phyloP scores from a whole-genome alignment of 179 eudicot species.

The Actinidia arguta region DNA sequence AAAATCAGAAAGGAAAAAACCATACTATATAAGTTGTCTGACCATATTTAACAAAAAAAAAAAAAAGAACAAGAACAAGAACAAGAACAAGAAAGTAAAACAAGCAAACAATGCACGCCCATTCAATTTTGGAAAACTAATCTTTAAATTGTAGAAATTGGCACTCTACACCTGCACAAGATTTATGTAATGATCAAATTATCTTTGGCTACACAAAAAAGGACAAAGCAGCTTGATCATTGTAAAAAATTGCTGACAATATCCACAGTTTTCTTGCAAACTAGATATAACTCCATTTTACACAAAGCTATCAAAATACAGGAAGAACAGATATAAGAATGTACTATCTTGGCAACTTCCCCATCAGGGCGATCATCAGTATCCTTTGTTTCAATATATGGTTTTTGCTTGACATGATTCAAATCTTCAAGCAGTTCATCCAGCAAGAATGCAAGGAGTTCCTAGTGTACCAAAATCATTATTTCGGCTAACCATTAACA shows the following conservation, averaged over 20 bases:
- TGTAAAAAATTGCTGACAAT: background rate
- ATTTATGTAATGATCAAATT: background rate
- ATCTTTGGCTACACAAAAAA: background rate
- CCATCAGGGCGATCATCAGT: slow-evolving; percentile 85
- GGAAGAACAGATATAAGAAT: background rate
- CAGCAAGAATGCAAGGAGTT: slow-evolving; percentile 97
- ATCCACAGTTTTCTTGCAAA: background rate
- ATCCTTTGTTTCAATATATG: slow-evolving; percentile 91
- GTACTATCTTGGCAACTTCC: slow-evolving; percentile 71
- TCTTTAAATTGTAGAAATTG: background rate
- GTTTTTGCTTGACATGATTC: slow-evolving; percentile 95
- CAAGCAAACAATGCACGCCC: background rate
- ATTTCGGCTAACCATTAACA: background rate
- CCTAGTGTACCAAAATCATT: slow-evolving; percentile 52
- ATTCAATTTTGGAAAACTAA: background rate
- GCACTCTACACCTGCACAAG: background rate
- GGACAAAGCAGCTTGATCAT: background rate
- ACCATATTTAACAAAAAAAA: background rate
- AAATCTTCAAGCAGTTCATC: slow-evolving; percentile 99
- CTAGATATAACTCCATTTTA: background rate
- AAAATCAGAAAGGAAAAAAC: background rate
- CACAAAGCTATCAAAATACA: background rate
- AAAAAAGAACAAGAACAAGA: too few species aligned
- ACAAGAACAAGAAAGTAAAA: too few species aligned
- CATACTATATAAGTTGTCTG: background rate